Percentiles rank a stretch among this genome's conserved stretches.
Evolutionary conservation across 306 rosid species (phyloP).

Genomic region (Styphnolobium japonicum): DNA sequence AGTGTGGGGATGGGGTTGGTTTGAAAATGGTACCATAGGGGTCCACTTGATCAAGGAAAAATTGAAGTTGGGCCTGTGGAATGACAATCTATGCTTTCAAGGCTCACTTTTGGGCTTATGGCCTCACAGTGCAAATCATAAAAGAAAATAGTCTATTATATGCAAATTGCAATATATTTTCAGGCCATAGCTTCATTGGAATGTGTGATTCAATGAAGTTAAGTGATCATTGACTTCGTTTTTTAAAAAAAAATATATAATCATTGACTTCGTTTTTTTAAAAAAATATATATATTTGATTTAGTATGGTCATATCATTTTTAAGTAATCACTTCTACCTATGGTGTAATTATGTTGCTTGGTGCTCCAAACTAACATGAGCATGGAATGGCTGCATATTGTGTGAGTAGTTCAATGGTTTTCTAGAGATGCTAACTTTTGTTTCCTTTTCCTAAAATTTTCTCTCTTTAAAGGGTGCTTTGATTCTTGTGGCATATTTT

Average conservation of each 20-base stretch:
- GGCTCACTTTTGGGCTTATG: neutral
- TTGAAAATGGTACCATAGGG: neutral
- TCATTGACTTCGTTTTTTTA: no score
- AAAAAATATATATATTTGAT: neutral
- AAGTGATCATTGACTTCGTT: no score
- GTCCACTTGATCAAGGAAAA: neutral
- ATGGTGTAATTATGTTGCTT: neutral
- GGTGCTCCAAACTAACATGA: neutral
- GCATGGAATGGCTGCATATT: neutral
- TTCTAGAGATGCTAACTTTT: neutral
- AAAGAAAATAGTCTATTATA: neutral
- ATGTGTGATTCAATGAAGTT: neutral
- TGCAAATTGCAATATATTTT: neutral
- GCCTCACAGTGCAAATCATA: neutral
- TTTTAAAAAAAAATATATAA: neutral
- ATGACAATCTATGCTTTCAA: neutral
- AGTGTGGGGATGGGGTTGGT: neutral
- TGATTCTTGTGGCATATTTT: neutral
- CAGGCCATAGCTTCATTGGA: neutral
- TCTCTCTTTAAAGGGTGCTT: neutral
- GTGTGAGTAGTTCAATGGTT: slow-evolving; percentile 8
- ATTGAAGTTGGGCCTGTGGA: neutral
- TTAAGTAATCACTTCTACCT: neutral
- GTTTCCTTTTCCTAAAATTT: neutral
- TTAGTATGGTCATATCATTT: neutral